Evolutionary conservation across 1,284 basidiomycete species (phyloP), one percentile per base, ranked within the genome.

Genomic region (Tylopilus orsonianus): DNA sequence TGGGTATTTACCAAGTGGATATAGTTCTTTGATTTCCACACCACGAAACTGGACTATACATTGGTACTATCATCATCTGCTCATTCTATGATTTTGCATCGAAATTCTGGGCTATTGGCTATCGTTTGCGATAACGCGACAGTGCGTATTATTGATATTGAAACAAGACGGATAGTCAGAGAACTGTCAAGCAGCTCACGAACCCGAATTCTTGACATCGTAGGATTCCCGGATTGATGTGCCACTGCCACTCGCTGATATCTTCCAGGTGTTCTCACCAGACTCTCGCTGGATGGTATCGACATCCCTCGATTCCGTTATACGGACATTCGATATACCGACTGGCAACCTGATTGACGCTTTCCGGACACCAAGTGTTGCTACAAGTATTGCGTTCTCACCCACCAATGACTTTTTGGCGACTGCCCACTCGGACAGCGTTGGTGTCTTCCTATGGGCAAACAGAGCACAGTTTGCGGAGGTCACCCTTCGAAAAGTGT

Each of bases 341-440:
- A 93, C 93, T 9, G 93, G 94, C 3, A 78, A 85, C 23, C 75
- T 99, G 30, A 90, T 99, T 44, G 93, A 99, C 62, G 92, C 87
- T 0, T 99, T 99, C 77, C 80, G 82, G 44, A 93, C 93, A 3
- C 73, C 88, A n/a, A 93, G 87, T 54, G 82, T 97, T 16, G 93
- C 95, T 2, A 96, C 93, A 0, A 93, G 87, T 59, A 69, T 99
- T 18, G 80, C 91, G 0, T 97, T 99, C 66, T 97, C 93, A 1
- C 97, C 97, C 0, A 90, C 93, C 0, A 89, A 90, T 50, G 97
- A 99, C 68, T 99, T 99, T 71, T 70, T 99, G 48, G 97, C 97
- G 0, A 97, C 95, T 2, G 78, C 92, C 0, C 97, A 99, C 67
- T 85, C 96, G 3, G 95, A 97, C 62, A 93, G 87, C 50, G 86